phyloP scores from a whole-genome alignment of 495 filamentous ascomycete species.

The Elasticomyces elasticus region DNA sequence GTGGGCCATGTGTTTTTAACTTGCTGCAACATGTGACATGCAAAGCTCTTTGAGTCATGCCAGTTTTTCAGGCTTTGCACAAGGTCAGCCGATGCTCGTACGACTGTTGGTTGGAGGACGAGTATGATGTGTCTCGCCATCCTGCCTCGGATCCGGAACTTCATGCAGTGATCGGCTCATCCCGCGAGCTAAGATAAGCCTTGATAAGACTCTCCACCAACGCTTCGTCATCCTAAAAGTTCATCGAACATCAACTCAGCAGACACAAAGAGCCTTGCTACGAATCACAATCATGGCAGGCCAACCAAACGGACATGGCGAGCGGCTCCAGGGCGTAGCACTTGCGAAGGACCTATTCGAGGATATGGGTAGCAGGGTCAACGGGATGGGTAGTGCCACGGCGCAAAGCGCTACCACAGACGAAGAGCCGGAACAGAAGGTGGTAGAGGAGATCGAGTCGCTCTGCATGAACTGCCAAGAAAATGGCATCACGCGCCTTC shows the following conservation, averaged over 20 bases:
- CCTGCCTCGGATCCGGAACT: no score
- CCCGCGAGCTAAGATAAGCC: no score
- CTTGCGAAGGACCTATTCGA: conserved; percentile 38
- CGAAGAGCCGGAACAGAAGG: conserved; percentile 41
- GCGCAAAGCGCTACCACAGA: conserved; percentile 3
- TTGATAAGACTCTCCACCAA: no score
- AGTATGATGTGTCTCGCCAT: no score
- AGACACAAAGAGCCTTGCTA: not conserved
- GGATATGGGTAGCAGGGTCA: conserved; percentile 38
- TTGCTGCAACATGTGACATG: no score
- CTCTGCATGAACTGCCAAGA: conserved; percentile 82
- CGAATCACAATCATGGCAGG: conserved; percentile 20
- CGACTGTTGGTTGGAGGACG: no score
- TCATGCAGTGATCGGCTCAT: no score
- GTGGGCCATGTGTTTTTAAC: no score
- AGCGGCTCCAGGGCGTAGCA: conserved; percentile 11
- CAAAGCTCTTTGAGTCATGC: no score
- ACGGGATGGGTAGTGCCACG: conserved; percentile 26
- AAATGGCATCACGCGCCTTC: conserved; percentile 74
- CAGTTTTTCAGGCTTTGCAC: no score
- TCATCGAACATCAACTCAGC: not conserved
- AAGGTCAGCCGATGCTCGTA: no score
- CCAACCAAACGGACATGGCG: conserved; percentile 9
- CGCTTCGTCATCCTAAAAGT: no score
- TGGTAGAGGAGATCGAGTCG: conserved; percentile 60